Evolutionary conservation across 75 land plant genomes (phyloP), one percentile per base, ranked within the genome.

Genomic region (Cupressus sempervirens): DNA sequence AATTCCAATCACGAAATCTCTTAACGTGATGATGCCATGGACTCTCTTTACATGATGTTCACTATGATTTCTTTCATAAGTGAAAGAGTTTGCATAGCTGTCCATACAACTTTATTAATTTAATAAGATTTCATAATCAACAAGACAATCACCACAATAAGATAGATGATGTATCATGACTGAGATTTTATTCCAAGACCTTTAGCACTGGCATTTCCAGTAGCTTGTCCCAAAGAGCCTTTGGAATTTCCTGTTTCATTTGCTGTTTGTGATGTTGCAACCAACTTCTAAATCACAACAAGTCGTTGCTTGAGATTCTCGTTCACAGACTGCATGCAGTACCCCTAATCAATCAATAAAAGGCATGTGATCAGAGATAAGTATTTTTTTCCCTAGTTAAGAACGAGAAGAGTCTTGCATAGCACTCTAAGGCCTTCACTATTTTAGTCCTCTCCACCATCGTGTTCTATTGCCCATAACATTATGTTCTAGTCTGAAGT

Each of bases 251-350:
- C 88, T 80, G 87, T 76, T 36, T 83, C 94, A 16, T 53, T 43
- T 18, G 84, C 83, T 5, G 87, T 53, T 77, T 85, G 87, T 46
- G 84, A 80, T 13, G 87, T 77, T 16, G 87, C 84, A 50, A 72
- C 84, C 3, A 94, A 94, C 84, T 92, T 95, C 89, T 87, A 90
- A 81, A 95, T 88, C 84, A 84, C 89, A 40, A 93, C 88, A 53
- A 96, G 92, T 73, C 98, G 94, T 85, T 96, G 96, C 87, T 87
- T 94, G 92, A 94, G 98, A 76, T 90, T 81, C 82, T 94, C 98
- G 88, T 87, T 93, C 56, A 82, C 76, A 56, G 84, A 53, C 96
- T 95, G 93, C 86, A 88, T 74, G 83, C 88, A 85, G 35, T 41
- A 29, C 75, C 38, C 46, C 86, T 82, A 87, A 88, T 54, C 85